Conservation (phyloP, 2,329 filamentous ascomycete species). For the Ophiosphaerella herpotricha region DNA sequence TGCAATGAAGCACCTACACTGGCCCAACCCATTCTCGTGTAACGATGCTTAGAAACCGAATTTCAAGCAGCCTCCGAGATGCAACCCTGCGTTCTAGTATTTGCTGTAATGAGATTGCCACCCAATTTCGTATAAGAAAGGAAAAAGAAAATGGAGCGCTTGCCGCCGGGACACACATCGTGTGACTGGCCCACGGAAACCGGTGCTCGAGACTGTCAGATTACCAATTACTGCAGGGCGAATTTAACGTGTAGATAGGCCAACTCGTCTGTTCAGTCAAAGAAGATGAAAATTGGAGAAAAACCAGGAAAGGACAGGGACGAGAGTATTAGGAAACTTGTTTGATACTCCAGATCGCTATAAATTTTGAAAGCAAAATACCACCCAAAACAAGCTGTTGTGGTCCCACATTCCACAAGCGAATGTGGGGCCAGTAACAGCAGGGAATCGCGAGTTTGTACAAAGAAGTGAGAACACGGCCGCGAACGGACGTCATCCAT, state of each 20-base stretch:
- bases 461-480: conserved; percentile 21
- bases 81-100: conserved; percentile 31
- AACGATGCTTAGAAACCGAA: conserved; percentile 22
- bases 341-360: conserved; percentile 27
- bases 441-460: conserved; percentile 24
- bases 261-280: not conserved
- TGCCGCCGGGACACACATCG: conserved; percentile 14
- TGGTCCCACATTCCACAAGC: conserved; percentile 17
- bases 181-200: conserved; percentile 1
- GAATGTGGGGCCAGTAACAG: conserved; percentile 16
- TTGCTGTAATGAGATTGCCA: conserved; percentile 28
- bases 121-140: conserved; percentile 25
- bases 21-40: conserved; percentile 24
- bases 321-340: conserved; percentile 18
- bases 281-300: not conserved
- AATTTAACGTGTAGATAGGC: not conserved
- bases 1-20: conserved; percentile 29
- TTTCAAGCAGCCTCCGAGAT: conserved; percentile 31
- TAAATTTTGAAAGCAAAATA: conserved; percentile 18
- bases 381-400: conserved; percentile 29
- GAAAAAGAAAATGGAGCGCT: conserved; percentile 22
- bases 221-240: not conserved
- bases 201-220: not conserved
- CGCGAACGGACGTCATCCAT: conserved; percentile 5
- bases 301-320: conserved; percentile 16